These are phyloP conservation scores for Xylaria sp. DNA, from an alignment of 2,329 filamentous ascomycete genomes.

Conservation along the genomic window DNA sequence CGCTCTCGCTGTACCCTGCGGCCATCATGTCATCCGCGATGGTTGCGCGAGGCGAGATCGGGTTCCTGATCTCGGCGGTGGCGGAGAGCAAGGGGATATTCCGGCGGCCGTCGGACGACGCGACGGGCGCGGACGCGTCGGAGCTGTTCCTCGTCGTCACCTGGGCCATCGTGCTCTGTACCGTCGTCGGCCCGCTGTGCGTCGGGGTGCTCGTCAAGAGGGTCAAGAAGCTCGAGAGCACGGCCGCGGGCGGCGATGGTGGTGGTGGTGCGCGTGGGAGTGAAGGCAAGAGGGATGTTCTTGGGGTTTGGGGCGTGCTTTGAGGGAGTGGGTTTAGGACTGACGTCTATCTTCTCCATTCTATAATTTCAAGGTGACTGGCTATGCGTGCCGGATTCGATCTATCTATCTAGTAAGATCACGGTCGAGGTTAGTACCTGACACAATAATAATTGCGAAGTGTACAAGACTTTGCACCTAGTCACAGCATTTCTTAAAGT, in stretches of 20 bases:
- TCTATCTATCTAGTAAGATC: too few species aligned
- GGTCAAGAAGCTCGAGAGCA: slow-evolving; percentile 41
- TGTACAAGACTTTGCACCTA: too few species aligned
- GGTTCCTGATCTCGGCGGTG: slow-evolving; percentile 73
- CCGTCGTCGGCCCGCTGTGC: slow-evolving; percentile 52
- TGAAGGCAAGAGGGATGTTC: slow-evolving; percentile 23
- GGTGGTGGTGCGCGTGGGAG: too few species aligned
- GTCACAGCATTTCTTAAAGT: too few species aligned
- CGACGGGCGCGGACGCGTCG: slow-evolving; percentile 32
- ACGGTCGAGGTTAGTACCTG: too few species aligned
- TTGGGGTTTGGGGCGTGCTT: slow-evolving; percentile 36
- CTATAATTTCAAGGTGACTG: too few species aligned
- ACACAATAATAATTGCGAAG: too few species aligned
- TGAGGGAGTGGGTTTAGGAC: slow-evolving; percentile 3
- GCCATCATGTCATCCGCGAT: slow-evolving; percentile 68
- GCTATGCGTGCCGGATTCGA: too few species aligned
- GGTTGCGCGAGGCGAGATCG: slow-evolving; percentile 79
- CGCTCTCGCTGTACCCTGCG: slow-evolving; percentile 67
- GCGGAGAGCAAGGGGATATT: slow-evolving; percentile 59
- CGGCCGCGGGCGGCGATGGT: slow-evolving; percentile 4
- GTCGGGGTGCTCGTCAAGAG: slow-evolving; percentile 51
- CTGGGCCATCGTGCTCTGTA: slow-evolving; percentile 60
- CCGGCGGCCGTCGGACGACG: slow-evolving; percentile 16
- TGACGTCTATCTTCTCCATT: too few species aligned
- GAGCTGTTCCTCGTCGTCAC: slow-evolving; percentile 56